Conservation (phyloP, 2,329 filamentous ascomycete genomes). For the Seiridium unicorne region DNA sequence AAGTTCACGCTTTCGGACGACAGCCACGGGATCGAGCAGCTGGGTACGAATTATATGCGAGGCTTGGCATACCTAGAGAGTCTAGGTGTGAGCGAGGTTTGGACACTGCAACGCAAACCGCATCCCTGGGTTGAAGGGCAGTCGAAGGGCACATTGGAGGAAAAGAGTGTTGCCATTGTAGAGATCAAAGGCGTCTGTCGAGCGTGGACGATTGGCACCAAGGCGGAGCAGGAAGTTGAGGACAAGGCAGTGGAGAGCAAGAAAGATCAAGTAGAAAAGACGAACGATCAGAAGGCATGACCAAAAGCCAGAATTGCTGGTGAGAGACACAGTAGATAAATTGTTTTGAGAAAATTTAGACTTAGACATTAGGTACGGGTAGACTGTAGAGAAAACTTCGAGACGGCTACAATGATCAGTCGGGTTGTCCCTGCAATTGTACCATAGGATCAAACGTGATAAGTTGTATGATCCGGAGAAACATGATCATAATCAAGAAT, state of each 20-base stretch:
- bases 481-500: too few species aligned
- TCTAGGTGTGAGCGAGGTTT: constrained; percentile 63
- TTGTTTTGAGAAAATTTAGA: too few species aligned
- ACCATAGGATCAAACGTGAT: too few species aligned
- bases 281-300: too few species aligned
- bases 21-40: constrained; percentile 83
- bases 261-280: too few species aligned
- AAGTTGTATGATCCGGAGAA: too few species aligned
- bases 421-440: too few species aligned
- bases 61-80: constrained; percentile 69
- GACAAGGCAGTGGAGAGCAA: background rate
- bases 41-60: constrained; percentile 78
- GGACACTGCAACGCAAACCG: constrained; percentile 46
- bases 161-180: constrained; percentile 40
- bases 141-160: constrained; percentile 34
- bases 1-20: constrained; percentile 92
- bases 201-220: background rate
- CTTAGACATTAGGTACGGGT: too few species aligned
- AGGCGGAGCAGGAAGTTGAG: background rate
- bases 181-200: constrained; percentile 10
- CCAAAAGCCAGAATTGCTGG: too few species aligned
- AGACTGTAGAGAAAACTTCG: too few species aligned
- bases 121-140: constrained; percentile 24
- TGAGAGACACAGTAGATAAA: too few species aligned
- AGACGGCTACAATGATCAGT: too few species aligned